Conservation (phyloP, 2,329 filamentous ascomycete species). For the Graphilbum fragrans region DNA sequence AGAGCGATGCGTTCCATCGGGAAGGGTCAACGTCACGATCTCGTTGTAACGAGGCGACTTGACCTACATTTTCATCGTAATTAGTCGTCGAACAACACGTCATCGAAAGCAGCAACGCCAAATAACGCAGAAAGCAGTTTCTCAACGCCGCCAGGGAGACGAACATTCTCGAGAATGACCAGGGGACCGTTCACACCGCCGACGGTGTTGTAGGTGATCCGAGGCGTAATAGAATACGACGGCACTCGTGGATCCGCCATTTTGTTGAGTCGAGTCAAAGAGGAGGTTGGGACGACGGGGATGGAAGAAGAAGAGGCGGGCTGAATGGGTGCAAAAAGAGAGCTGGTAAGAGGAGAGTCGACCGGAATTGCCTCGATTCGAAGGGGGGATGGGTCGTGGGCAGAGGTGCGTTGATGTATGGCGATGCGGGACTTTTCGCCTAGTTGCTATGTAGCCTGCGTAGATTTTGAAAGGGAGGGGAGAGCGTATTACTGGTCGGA, state of each 20-base stretch:
- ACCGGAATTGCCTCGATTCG: not conserved
- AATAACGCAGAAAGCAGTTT: not conserved
- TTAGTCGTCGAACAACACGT: constrained; percentile 3
- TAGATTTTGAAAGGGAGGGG: constrained; percentile 1
- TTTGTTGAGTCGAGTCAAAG: not conserved
- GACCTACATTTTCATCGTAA: constrained; percentile 45
- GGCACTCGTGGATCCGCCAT: constrained; percentile 47
- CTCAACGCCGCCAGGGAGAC: constrained; percentile 15
- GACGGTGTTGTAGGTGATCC: constrained; percentile 92
- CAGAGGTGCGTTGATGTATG: not conserved
- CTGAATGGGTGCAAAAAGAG: not conserved
- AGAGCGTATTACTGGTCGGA: not conserved
- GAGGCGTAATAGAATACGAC: constrained; percentile 46
- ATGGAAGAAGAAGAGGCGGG: not conserved
- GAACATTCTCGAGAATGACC: constrained; percentile 92
- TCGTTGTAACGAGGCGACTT: constrained; percentile 98
- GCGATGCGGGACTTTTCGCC: constrained; percentile 6
- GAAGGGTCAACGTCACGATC: constrained; percentile 90
- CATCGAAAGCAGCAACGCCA: not conserved
- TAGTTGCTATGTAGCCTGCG: not conserved
- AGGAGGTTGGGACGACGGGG: not conserved
- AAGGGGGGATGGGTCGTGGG: not conserved
- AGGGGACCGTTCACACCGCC: constrained; percentile 95
- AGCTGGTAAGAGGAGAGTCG: not conserved
- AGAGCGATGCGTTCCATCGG: constrained; percentile 86